phyloP scores from a whole-genome alignment of 169 alveolate species.

The Plasmodium cynomolgi region DNA sequence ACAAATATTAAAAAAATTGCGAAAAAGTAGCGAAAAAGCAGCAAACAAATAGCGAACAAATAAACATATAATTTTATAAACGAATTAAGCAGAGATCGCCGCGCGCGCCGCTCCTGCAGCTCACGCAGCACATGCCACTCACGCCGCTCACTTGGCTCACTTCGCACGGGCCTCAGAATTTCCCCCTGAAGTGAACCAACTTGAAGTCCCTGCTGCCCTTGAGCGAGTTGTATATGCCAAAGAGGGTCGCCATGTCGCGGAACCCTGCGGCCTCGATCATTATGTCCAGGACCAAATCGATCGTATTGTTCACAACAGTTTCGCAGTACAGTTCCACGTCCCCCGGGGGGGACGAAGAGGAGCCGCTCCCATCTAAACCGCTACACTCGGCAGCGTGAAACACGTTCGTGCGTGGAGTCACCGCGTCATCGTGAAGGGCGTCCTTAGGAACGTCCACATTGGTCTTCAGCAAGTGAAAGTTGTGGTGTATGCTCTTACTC shows the following conservation, averaged over 20 bases:
- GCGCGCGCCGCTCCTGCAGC: not conserved
- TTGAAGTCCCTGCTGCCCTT: constrained; percentile 36
- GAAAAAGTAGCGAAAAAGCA: not conserved
- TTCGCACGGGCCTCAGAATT: not conserved
- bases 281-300: constrained; percentile 36
- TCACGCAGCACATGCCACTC: too few relatives aligned
- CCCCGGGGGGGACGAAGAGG: not conserved
- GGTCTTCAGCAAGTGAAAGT: constrained; percentile 32
- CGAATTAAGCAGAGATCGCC: not conserved
- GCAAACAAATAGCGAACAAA: too few relatives aligned
- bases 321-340: constrained; percentile 24
- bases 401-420: constrained; percentile 30
- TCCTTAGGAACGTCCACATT: constrained; percentile 24
- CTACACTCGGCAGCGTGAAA: constrained; percentile 11
- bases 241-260: constrained; percentile 12
- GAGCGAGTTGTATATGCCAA: constrained; percentile 59
- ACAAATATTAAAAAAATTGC: not conserved
- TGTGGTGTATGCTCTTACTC: constrained; percentile 35
- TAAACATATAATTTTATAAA: too few relatives aligned
- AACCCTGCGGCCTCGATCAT: constrained; percentile 42
- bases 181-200: constrained; percentile 20
- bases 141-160: too few relatives aligned
- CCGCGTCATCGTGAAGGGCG: constrained; percentile 16
- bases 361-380: not conserved
- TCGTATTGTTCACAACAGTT: constrained; percentile 39